These are phyloP conservation scores for Stevia rebaudiana DNA, from an alignment of 140 eudicot species.

Conservation along the genomic window DNA sequence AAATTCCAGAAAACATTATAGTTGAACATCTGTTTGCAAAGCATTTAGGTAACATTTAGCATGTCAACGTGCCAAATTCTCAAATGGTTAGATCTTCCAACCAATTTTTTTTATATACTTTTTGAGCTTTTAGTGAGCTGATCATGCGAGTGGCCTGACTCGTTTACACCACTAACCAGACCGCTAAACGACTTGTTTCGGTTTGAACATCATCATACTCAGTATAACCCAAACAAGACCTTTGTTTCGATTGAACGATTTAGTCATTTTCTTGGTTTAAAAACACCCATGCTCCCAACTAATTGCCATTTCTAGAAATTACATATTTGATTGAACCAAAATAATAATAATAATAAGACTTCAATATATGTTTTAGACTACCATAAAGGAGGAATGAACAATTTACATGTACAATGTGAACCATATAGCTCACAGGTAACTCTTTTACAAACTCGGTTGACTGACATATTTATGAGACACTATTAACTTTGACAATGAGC, in stretches of 20 bases:
- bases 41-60: too few relatives aligned
- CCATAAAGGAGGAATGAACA: not conserved
- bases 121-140: too few relatives aligned
- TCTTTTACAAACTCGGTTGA: conserved; percentile 11
- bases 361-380: not conserved
- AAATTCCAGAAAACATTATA: too few relatives aligned
- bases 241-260: not conserved
- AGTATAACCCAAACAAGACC: not conserved
- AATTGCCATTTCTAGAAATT: not conserved
- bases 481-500: not conserved
- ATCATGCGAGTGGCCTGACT: too few relatives aligned
- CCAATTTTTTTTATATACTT: too few relatives aligned
- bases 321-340: not conserved
- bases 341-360: not conserved
- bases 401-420: not conserved
- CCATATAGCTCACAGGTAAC: not conserved
- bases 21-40: too few relatives aligned
- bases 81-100: too few relatives aligned
- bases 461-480: not conserved
- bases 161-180: too few relatives aligned
- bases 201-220: too few relatives aligned
- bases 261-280: not conserved
- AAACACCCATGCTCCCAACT: not conserved
- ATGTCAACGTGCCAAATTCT: too few relatives aligned
- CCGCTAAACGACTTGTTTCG: too few relatives aligned